Evolutionary conservation across 1,284 basidiomycete species (phyloP).

Genomic region (Golubevia sp.): DNA sequence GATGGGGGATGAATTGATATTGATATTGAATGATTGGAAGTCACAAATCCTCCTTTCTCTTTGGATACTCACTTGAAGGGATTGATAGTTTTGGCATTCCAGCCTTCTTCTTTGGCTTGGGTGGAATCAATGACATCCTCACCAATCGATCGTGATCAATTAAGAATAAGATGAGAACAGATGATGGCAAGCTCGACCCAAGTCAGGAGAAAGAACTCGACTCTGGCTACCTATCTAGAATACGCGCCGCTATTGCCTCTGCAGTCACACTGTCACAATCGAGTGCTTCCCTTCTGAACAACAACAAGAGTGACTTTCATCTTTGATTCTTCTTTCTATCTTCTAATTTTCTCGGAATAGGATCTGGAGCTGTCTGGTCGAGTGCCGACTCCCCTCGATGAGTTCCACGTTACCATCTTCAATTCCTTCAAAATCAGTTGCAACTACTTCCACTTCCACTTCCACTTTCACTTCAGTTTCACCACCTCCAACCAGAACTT

Average conservation of each 20-base stretch:
- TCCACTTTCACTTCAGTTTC: background rate
- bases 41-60: slow-evolving; percentile 1
- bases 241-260: too few relatives aligned
- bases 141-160: too few relatives aligned
- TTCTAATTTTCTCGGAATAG: background rate
- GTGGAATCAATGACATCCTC: slow-evolving; percentile 45
- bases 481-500: background rate
- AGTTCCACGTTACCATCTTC: background rate
- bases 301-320: too few relatives aligned
- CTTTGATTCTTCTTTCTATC: background rate
- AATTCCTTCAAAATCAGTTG: background rate
- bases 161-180: too few relatives aligned
- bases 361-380: background rate
- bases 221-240: background rate
- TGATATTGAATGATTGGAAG: background rate
- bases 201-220: too few relatives aligned
- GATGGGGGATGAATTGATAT: background rate
- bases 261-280: too few relatives aligned
- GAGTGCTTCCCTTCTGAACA: too few relatives aligned
- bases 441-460: background rate
- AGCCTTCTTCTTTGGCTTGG: slow-evolving; percentile 37
- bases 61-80: slow-evolving; percentile 13
- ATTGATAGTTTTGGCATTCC: slow-evolving; percentile 56
- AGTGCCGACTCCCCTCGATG: background rate
- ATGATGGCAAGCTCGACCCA: too few relatives aligned